phyloP scores from a whole-genome alignment of 169 alveolate genomes.

The Theileria equi region DNA sequence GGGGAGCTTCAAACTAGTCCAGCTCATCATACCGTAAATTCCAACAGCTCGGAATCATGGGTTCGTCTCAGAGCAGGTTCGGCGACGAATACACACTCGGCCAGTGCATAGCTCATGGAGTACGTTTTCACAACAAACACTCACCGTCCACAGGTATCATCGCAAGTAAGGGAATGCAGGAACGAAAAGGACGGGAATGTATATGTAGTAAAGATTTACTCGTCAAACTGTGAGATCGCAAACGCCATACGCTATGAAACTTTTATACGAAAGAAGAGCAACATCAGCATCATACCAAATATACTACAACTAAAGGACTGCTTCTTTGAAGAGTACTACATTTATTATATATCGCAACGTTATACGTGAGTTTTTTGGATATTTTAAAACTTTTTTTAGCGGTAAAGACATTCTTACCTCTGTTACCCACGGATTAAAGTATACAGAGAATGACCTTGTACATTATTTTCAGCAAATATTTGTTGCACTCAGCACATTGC shows the following conservation, averaged over 20 bases:
- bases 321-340: constrained; percentile 19
- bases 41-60: constrained; percentile 7
- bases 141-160: constrained; percentile 6
- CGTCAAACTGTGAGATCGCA: constrained; percentile 7
- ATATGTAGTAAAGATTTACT: constrained; percentile 11
- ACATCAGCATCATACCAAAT: constrained; percentile 2
- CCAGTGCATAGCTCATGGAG: neutral
- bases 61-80: constrained; percentile 4
- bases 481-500: constrained; percentile 4
- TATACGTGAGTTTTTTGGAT: neutral
- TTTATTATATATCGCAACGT: constrained; percentile 2
- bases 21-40: too few species aligned
- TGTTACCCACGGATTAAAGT: neutral
- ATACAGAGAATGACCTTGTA: constrained; percentile 16
- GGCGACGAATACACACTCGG: constrained; percentile 21
- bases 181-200: constrained; percentile 1
- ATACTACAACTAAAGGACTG: constrained; percentile 8
- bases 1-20: too few species aligned
- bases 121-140: neutral
- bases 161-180: constrained; percentile 12
- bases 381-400: neutral
- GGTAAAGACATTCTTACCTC: constrained; percentile 2
- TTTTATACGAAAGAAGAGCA: neutral
- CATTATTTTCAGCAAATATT: constrained; percentile 2
- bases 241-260: constrained; percentile 7